Base-by-base conservation (phyloP, 208 protist species). In the Acanthamoeba healyi region DNA sequence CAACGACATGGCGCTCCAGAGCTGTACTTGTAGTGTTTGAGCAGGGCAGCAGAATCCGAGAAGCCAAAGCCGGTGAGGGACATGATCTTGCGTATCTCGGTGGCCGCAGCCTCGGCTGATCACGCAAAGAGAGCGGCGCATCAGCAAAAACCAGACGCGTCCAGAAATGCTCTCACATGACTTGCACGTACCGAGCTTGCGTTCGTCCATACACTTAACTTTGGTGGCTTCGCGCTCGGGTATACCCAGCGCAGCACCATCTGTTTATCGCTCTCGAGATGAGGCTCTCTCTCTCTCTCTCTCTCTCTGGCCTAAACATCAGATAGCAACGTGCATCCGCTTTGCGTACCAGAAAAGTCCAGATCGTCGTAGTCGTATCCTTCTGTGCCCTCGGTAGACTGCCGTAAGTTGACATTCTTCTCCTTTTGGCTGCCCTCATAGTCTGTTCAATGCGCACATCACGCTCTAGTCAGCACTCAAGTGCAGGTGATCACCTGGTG, bases 1-100 rank as follows among this genome's bases (percentile, higher is more conserved):
- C n/a, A n/a, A n/a, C 4, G 12, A 49, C 44, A 15, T 49, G 44
- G 7, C 44, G 44, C 44, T n/a, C n/a, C n/a, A n/a, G 44, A 12
- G 44, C 44, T 12, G 26, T 65, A 89, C 82, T 89, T 89, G 49
- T 58, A 89, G 34, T 89, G 82, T 38, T 36, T 61, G 9, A 89
- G 82, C 7, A 89, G 24, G 29, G 82, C 82, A 61, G 82, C 46
- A 65, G 82, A 56, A 34, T 65, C 82, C 5, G 54, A 70, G 22
- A 89, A 89, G 29, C 49, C 46, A 40, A 89, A 70, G 22, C 82
- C 56, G 32, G 82, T 89, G 32, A 67, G 38, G 14, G 46, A 67
- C 54, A 70, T 89, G 82, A 89, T 89, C 49, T 89, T 58, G 22
- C 36, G 12, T 12, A 89, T 89, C n/a, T 82, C 72, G 9, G 2